Evolutionary conservation across 2,329 filamentous ascomycete genomes (phyloP).

Genomic region (Cryphonectria carpinicola): DNA sequence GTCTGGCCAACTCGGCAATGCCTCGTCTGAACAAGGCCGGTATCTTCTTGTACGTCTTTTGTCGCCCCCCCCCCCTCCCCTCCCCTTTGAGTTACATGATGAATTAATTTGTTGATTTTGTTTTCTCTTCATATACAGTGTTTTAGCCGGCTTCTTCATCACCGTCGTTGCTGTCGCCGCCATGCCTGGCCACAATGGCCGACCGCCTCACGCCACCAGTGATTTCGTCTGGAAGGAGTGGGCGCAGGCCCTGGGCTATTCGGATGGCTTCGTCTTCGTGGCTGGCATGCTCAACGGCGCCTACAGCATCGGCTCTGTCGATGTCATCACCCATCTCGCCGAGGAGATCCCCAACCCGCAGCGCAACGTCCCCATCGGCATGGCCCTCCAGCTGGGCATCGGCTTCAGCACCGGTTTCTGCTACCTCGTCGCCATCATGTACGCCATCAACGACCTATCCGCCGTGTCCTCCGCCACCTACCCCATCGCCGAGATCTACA

Average conservation of each 20-base stretch:
- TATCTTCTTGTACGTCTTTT: slow-evolving; percentile 43
- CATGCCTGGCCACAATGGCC: slow-evolving; percentile 47
- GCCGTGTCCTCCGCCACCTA: slow-evolving; percentile 55
- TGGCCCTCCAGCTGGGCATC: slow-evolving; percentile 54
- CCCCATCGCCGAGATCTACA: slow-evolving; percentile 70
- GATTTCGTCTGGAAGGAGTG: slow-evolving; percentile 47
- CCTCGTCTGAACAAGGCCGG: slow-evolving; percentile 59
- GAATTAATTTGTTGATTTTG: neutral
- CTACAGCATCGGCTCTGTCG: slow-evolving; percentile 68
- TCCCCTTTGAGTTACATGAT: no score
- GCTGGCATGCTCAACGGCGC: slow-evolving; percentile 64
- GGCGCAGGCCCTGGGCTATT: slow-evolving; percentile 45
- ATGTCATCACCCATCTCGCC: slow-evolving; percentile 66
- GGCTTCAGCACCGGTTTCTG: slow-evolving; percentile 57
- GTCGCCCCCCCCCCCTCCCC: no score
- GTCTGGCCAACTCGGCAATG: slow-evolving; percentile 59
- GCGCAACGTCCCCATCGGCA: slow-evolving; percentile 57
- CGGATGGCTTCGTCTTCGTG: slow-evolving; percentile 47
- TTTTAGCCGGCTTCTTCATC: slow-evolving; percentile 57
- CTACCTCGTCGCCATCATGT: slow-evolving; percentile 59
- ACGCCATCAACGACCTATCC: slow-evolving; percentile 60
- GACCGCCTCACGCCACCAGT: slow-evolving; percentile 38
- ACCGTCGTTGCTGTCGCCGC: slow-evolving; percentile 59
- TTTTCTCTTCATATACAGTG: slow-evolving; percentile 30
- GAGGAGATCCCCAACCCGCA: slow-evolving; percentile 63